Conservation (phyloP, 2,329 filamentous ascomycete genomes). For the Verticillium isaacii region DNA sequence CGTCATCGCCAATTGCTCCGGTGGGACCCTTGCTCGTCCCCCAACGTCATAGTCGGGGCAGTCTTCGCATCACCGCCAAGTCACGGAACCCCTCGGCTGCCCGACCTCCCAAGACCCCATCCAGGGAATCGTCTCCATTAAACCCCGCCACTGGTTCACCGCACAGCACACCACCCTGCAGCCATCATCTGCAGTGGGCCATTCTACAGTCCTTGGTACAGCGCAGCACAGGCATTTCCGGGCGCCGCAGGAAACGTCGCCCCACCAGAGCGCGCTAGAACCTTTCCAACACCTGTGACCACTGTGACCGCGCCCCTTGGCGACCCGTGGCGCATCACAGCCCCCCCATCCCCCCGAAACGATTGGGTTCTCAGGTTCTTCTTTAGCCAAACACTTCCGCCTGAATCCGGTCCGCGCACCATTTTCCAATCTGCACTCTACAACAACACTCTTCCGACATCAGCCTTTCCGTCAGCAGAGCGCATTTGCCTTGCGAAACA, state of each 20-base stretch:
- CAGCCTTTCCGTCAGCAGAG: not conserved
- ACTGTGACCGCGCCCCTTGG: not conserved
- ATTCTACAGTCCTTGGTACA: not conserved
- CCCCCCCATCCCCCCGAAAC: not conserved
- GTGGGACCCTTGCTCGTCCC: too few relatives aligned
- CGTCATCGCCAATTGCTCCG: too few relatives aligned
- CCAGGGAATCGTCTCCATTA: not conserved
- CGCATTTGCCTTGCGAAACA: not conserved
- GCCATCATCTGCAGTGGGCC: not conserved
- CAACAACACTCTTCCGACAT: not conserved
- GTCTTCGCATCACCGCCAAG: too few relatives aligned
- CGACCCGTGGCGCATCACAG: too few relatives aligned
- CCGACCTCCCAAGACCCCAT: too few relatives aligned
- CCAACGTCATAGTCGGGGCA: too few relatives aligned
- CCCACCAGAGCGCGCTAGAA: not conserved
- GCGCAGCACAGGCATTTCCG: not conserved
- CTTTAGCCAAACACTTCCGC: not conserved
- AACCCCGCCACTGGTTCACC: not conserved
- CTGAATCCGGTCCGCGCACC: not conserved
- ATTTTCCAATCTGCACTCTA: not conserved
- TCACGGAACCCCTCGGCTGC: too few relatives aligned
- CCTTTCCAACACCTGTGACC: not conserved
- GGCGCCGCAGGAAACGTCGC: too few relatives aligned
- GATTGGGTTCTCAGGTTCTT: not conserved
- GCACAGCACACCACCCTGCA: not conserved